A percentile compares a stretch with the other conserved stretches of the same genome.
phyloP scores from a whole-genome alignment of 2,329 filamentous ascomycete genomes.

The Catunica adiposa region DNA sequence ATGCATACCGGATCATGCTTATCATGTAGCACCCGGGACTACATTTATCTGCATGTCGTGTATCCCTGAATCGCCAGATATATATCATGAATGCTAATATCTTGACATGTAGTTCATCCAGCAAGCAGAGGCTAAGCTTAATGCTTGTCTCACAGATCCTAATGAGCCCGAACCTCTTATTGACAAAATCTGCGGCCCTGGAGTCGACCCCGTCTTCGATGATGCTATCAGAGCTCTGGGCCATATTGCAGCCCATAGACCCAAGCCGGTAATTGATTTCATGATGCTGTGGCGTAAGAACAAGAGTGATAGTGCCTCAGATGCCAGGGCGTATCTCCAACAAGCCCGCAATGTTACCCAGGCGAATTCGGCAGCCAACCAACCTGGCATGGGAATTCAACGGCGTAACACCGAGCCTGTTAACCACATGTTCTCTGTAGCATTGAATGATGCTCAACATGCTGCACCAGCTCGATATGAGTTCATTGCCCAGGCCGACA shows the following conservation, averaged over 20 bases:
- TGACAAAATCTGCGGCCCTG: slow-evolving; percentile 78
- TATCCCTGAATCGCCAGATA: no score
- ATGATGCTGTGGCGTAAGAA: slow-evolving; percentile 97
- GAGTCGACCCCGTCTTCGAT: slow-evolving; percentile 77
- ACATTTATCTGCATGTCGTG: no score
- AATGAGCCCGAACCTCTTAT: slow-evolving; percentile 70
- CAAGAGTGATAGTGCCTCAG: slow-evolving; percentile 76
- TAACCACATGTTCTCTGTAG: slow-evolving; percentile 21
- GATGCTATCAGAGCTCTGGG: slow-evolving; percentile 85
- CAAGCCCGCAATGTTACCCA: slow-evolving; percentile 25
- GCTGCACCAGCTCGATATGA: slow-evolving; percentile 24
- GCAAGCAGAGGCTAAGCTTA: slow-evolving; percentile 91
- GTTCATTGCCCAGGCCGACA: slow-evolving; percentile 63
- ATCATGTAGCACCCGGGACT: neutral
- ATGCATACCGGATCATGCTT: neutral
- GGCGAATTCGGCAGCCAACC: slow-evolving; percentile 22
- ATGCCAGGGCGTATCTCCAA: slow-evolving; percentile 43
- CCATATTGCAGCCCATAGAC: slow-evolving; percentile 85
- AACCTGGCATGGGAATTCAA: slow-evolving; percentile 22
- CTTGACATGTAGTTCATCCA: slow-evolving; percentile 55
- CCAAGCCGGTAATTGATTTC: slow-evolving; percentile 86
- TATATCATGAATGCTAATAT: no score
- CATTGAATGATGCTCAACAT: slow-evolving; percentile 32
- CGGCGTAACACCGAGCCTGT: slow-evolving; percentile 59
- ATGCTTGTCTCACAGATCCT: slow-evolving; percentile 65